Evolutionary conservation across 1,284 basidiomycete species (phyloP).

Genomic region (Laetiporus sulphureus): DNA sequence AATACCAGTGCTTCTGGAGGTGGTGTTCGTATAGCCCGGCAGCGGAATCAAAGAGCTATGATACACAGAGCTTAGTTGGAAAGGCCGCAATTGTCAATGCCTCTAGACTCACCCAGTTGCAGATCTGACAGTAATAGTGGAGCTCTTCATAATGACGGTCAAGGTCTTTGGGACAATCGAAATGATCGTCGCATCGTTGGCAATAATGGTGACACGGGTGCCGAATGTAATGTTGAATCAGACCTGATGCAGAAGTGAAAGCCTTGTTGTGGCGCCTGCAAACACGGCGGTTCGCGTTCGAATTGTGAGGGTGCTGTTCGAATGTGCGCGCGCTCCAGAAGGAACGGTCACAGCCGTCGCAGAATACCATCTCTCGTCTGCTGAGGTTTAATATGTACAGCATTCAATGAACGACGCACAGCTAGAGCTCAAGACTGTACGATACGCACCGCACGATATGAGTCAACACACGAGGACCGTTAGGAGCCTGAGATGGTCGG

Average conservation of each 20-base stretch:
- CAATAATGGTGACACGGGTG: constrained; percentile 36
- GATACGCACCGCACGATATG: no score
- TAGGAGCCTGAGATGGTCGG: no score
- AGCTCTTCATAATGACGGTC: constrained; percentile 12
- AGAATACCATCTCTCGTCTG: no score
- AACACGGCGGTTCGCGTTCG: neutral
- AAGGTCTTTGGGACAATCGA: constrained; percentile 9
- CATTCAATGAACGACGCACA: no score
- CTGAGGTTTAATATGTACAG: no score
- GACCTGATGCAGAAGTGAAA: constrained; percentile 23
- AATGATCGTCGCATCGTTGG: constrained; percentile 33
- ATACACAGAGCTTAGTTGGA: no score
- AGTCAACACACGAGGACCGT: no score
- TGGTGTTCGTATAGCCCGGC: constrained; percentile 33
- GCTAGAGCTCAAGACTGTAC: no score
- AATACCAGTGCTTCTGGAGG: constrained; percentile 42
- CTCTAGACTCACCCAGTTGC: constrained; percentile 24
- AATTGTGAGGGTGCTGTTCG: neutral
- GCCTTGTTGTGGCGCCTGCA: constrained; percentile 16
- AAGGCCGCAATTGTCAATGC: no score
- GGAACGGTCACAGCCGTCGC: neutral
- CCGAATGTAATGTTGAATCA: constrained; percentile 34
- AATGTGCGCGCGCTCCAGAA: neutral
- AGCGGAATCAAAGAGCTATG: no score
- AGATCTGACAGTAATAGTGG: constrained; percentile 37